A percentile compares a stretch with the other conserved stretches of the same genome.
phyloP scores from a whole-genome alignment of 2,329 filamentous ascomycete species.

The Fusarium praegraminearum region DNA sequence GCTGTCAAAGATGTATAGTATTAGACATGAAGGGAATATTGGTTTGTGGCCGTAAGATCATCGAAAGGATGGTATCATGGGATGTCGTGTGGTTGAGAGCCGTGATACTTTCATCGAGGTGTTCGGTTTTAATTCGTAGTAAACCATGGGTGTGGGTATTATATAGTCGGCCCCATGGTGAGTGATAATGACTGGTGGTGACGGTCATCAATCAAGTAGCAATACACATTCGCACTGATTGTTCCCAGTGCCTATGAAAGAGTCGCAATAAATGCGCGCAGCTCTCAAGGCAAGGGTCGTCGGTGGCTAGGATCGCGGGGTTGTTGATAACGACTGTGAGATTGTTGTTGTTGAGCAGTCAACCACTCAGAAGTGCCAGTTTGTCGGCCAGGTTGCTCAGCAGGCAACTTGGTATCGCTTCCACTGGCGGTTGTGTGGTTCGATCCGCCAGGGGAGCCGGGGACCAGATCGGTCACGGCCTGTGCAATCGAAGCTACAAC shows the following conservation, averaged over 20 bases:
- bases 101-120: conserved; percentile 47
- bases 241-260: conserved; percentile 13
- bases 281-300: conserved; percentile 51
- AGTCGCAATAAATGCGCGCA: conserved; percentile 37
- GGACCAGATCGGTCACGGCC: conserved; percentile 76
- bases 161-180: conserved; percentile 11
- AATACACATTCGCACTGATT: conserved; percentile 11
- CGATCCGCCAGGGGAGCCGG: conserved; percentile 54
- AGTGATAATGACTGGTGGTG: conserved; percentile 5
- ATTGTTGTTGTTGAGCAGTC: conserved; percentile 60
- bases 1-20: conserved; percentile 45
- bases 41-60: conserved; percentile 41
- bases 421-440: conserved; percentile 46
- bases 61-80: conserved; percentile 47
- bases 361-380: conserved; percentile 65
- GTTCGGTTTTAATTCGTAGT: conserved; percentile 37
- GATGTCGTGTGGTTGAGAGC: conserved; percentile 30
- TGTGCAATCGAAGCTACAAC: conserved; percentile 80
- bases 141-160: conserved; percentile 31
- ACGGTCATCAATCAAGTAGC: conserved; percentile 13
- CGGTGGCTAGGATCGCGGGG: conserved; percentile 61
- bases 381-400: conserved; percentile 68
- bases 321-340: conserved; percentile 57
- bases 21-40: conserved; percentile 47
- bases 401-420: conserved; percentile 71